Percentiles rank a stretch among this genome's conserved stretches.
phyloP scores from a whole-genome alignment of 1,284 basidiomycete species.

The Tremellales sp. region DNA sequence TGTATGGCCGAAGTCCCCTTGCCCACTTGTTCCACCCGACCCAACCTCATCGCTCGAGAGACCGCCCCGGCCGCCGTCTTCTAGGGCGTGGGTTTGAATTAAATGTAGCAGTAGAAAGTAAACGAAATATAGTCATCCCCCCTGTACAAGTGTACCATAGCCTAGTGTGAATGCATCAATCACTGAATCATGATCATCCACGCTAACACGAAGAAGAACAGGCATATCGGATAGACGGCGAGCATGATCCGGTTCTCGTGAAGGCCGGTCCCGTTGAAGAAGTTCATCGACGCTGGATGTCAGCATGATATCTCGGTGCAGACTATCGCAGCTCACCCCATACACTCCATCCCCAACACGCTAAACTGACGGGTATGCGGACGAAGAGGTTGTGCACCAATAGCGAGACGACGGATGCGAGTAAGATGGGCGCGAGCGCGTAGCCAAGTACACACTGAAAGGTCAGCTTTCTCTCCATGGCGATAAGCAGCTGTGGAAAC shows the following conservation, averaged over 20 bases:
- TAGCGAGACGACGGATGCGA: constrained; percentile 79
- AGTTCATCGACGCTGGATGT: constrained; percentile 77
- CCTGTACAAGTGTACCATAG: not conserved
- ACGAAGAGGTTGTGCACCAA: constrained; percentile 82
- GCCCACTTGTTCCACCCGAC: not conserved
- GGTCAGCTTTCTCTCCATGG: not conserved
- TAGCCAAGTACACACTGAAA: constrained; percentile 73
- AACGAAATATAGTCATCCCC: not conserved
- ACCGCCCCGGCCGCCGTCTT: not conserved
- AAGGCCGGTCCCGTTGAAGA: constrained; percentile 87
- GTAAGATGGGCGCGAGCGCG: constrained; percentile 81
- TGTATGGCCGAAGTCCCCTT: constrained; percentile 9
- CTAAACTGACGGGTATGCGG: constrained; percentile 73
- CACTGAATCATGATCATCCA: constrained; percentile 93
- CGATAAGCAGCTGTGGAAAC: constrained; percentile 7
- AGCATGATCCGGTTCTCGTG: constrained; percentile 80
- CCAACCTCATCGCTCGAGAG: not conserved
- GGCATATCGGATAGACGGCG: constrained; percentile 83
- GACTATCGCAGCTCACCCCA: constrained; percentile 64
- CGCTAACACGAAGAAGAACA: constrained; percentile 59
- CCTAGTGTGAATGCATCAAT: not conserved
- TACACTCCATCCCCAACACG: constrained; percentile 88
- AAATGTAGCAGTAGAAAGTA: not conserved
- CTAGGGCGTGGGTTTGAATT: not conserved
- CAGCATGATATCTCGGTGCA: not conserved